Evolutionary conservation across 2,329 filamentous ascomycete species (phyloP), one percentile per base, ranked within the genome.

Genomic region (Colletotrichum eremochloae): DNA sequence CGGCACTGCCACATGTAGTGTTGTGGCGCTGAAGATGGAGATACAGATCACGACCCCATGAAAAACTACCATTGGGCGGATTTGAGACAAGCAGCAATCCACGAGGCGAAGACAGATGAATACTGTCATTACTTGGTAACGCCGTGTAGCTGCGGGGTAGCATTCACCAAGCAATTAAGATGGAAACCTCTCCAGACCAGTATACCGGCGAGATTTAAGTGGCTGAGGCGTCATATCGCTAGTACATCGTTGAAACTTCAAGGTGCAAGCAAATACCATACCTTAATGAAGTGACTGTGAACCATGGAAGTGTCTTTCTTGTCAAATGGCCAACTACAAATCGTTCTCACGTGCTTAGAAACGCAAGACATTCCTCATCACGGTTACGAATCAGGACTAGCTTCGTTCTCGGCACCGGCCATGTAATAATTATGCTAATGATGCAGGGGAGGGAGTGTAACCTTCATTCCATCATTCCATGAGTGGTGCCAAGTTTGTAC

Each of bases 401-500:
- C 44, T 38, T 24, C n/a, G 5, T 20, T 33, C 8, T n/a, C 14
- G 55, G 55, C 46, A 14, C 31, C 42, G 24, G n/a, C 44, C 20
- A 36, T n/a, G 20, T 11, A 50, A n/a, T 11, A 50, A n/a, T 24
- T 52, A 38, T 36, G 31, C 20, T n/a, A 40, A 4, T 40, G 20
- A 29, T 40, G 2, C 31, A 40, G 3, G 3, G 20, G 18, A 42
- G 15, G 15, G 36, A 5, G 1, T 52, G n/a, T 55, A 70, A 18
- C 40, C 5, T 20, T 44, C 40, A 57, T 15, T 53, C 18, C 48
- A 42, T 40, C 29, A 42, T 11, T 46, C 15, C 56, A 24, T 42
- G 58, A 24, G 50, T 58, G 50, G 50, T 68, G 57, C 68, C 68
- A 71, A 71, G 63, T 56, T 31, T 62, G 15, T 18, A 33, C 20